Evolutionary conservation across 225 moss, liverwort and hornwort genomes (phyloP).

Genomic region (Polytrichum formosum): DNA sequence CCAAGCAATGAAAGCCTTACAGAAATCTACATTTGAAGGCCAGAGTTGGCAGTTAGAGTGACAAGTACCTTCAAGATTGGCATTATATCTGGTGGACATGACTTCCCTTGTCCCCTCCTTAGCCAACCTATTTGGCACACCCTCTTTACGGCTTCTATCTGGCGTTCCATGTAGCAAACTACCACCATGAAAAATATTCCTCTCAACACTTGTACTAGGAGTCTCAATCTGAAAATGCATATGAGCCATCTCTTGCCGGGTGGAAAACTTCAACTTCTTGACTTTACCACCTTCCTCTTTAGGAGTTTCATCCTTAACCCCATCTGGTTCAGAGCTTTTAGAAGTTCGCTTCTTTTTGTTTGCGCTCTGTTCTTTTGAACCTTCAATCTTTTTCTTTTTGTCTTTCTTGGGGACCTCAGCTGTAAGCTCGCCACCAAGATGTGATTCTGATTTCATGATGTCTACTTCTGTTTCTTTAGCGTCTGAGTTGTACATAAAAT

Average conservation of each 20-base stretch:
- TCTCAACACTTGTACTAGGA: slow-evolving; percentile 17
- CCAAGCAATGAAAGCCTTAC: too few species aligned
- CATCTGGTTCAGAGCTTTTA: slow-evolving; percentile 27
- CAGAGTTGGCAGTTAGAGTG: too few species aligned
- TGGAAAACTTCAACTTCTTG: slow-evolving; percentile 18
- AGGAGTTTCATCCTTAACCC: background rate
- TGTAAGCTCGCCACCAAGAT: slow-evolving; percentile 19
- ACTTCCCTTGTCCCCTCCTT: slow-evolving; percentile 12
- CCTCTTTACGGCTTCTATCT: slow-evolving; percentile 6
- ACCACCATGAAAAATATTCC: slow-evolving; percentile 9
- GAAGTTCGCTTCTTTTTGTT: slow-evolving; percentile 44
- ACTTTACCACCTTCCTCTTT: slow-evolving; percentile 20
- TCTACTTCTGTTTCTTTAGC: slow-evolving; percentile 27
- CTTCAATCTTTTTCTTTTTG: slow-evolving; percentile 52
- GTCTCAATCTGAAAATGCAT: slow-evolving; percentile 13
- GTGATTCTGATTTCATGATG: slow-evolving; percentile 17
- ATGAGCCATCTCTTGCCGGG: slow-evolving; percentile 15
- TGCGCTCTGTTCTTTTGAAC: slow-evolving; percentile 36
- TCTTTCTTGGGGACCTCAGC: slow-evolving; percentile 28
- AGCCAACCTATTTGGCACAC: slow-evolving; percentile 8
- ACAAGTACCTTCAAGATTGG: slow-evolving; percentile 17
- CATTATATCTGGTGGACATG: slow-evolving; percentile 12
- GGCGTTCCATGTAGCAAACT: background rate
- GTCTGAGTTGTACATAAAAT: slow-evolving; percentile 13
- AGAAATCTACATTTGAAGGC: too few species aligned